Percentiles rank a stretch among this genome's conserved stretches.
Conservation (phyloP, 2,329 filamentous ascomycete species). For the Magnaporthiopsis poae region DNA sequence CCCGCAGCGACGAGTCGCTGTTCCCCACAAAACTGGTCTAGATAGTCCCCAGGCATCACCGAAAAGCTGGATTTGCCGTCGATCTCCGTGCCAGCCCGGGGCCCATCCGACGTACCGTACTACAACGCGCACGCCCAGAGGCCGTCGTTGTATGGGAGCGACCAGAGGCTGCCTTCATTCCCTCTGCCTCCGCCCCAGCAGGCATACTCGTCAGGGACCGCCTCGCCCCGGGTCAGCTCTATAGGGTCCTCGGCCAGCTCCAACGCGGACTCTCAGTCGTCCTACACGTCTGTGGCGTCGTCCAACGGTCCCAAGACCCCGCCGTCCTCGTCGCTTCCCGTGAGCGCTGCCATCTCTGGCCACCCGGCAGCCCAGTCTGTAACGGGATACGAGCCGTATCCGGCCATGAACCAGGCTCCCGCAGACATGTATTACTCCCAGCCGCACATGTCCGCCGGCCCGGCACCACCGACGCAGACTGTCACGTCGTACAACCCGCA, state of each 20-base stretch:
- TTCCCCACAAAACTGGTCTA: background rate
- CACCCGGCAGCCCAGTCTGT: constrained; percentile 26
- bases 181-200: constrained; percentile 60
- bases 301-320: constrained; percentile 60
- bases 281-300: constrained; percentile 43
- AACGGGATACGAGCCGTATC: constrained; percentile 33
- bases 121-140: constrained; percentile 59
- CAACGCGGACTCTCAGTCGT: constrained; percentile 43
- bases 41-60: constrained; percentile 20
- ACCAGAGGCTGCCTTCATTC: constrained; percentile 58
- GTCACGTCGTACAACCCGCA: constrained; percentile 68
- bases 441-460: constrained; percentile 67
- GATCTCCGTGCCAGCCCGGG: constrained; percentile 74
- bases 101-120: constrained; percentile 60
- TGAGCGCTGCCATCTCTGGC: constrained; percentile 34
- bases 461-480: constrained; percentile 64
- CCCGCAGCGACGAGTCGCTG: background rate
- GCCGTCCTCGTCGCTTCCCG: constrained; percentile 59
- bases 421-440: constrained; percentile 77
- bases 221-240: constrained; percentile 67
- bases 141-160: constrained; percentile 58
- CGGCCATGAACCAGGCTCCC: constrained; percentile 71
- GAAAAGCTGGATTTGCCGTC: constrained; percentile 91
- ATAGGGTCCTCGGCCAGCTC: constrained; percentile 52
- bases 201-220: constrained; percentile 60